Evolutionary conservation across 1,139 yeast genomes (phyloP).

Genomic region (Candida anutae): DNA sequence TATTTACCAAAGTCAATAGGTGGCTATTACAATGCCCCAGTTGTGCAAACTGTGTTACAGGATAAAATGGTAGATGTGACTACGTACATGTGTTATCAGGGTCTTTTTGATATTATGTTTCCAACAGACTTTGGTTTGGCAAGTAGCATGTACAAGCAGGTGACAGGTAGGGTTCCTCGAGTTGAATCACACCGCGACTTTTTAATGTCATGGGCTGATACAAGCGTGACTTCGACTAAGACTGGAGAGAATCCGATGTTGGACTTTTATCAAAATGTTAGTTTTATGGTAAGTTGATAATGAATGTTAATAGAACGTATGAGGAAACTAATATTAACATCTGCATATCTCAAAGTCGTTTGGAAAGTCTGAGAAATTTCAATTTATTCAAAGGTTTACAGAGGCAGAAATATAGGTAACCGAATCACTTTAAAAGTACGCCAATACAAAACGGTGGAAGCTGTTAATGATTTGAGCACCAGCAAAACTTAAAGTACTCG

Average conservation of each 20-base stretch:
- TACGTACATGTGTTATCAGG: slow-evolving; percentile 77
- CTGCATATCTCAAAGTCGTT: no score
- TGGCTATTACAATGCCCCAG: slow-evolving; percentile 68
- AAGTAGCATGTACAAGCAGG: slow-evolving; percentile 53
- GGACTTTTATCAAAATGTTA: slow-evolving; percentile 69
- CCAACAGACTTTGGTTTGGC: slow-evolving; percentile 71
- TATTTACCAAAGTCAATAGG: slow-evolving; percentile 50
- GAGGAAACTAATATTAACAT: no score
- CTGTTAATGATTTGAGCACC: no score
- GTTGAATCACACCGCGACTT: slow-evolving; percentile 59
- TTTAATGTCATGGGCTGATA: slow-evolving; percentile 64
- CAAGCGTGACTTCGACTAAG: slow-evolving; percentile 59
- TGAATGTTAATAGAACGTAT: no score
- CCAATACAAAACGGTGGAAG: no score
- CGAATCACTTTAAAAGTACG: no score
- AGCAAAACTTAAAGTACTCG: no score
- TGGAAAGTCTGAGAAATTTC: no score
- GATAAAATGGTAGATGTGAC: slow-evolving; percentile 62
- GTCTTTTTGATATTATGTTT: slow-evolving; percentile 80
- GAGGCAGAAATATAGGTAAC: no score
- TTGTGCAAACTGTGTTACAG: slow-evolving; percentile 71
- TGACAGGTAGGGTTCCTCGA: slow-evolving; percentile 54
- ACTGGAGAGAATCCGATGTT: slow-evolving; percentile 87
- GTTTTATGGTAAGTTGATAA: slow-evolving; percentile 49
- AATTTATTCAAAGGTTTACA: no score